These are phyloP conservation scores for Tolypocladium capitatum DNA, from an alignment of 2,329 filamentous ascomycete genomes.

Conservation along the genomic window DNA sequence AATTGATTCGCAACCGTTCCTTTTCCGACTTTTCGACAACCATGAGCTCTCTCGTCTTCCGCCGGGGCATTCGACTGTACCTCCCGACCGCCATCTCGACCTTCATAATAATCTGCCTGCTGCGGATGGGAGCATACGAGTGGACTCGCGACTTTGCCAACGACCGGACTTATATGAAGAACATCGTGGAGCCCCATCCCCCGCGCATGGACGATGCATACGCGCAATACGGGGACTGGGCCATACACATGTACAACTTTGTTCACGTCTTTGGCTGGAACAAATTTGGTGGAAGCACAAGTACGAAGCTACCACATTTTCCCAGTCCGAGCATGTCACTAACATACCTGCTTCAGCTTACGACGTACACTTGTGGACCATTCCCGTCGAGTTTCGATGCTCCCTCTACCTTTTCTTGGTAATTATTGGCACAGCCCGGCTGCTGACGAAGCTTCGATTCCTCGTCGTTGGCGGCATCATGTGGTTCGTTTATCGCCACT, in stretches of 20 bases:
- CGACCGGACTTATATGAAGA: constrained; percentile 29
- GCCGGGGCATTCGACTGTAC: constrained; percentile 37
- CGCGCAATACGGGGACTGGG: constrained; percentile 33
- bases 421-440: constrained; percentile 33
- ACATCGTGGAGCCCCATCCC: constrained; percentile 36
- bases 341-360: constrained; percentile 21
- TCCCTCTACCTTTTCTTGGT: constrained; percentile 44
- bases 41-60: constrained; percentile 37
- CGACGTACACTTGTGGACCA: constrained; percentile 50
- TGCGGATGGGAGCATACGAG: constrained; percentile 34
- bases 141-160: constrained; percentile 31
- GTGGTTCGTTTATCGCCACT: constrained; percentile 31
- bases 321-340: constrained; percentile 3
- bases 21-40: constrained; percentile 27
- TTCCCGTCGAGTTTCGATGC: constrained; percentile 46
- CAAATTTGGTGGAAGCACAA: constrained; percentile 30
- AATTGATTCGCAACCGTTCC: constrained; percentile 25
- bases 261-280: constrained; percentile 39
- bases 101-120: constrained; percentile 29
- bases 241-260: constrained; percentile 32
- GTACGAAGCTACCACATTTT: constrained; percentile 14
- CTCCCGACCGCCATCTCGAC: constrained; percentile 37
- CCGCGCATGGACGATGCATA: constrained; percentile 20
- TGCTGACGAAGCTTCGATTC: constrained; percentile 28
- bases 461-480: constrained; percentile 26